Percentiles rank a stretch among this genome's conserved stretches.
Conservation (phyloP, 805 yeast species). For the Pichia phayaonensis region DNA sequence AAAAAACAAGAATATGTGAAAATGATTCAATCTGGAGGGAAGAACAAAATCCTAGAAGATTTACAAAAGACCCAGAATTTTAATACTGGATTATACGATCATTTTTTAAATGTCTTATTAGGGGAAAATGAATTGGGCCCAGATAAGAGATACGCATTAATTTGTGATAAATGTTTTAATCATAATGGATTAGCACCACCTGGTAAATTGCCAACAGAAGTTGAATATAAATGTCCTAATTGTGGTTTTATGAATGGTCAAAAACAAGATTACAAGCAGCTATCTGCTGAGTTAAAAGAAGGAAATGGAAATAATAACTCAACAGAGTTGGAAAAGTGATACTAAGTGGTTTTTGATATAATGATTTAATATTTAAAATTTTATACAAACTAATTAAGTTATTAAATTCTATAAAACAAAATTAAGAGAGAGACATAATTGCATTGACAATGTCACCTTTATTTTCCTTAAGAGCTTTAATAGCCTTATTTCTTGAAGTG, state of each 20-base stretch:
- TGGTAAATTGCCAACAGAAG: constrained; percentile 41
- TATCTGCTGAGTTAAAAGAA: neutral
- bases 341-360: neutral
- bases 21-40: constrained; percentile 25
- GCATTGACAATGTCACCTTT: constrained; percentile 94
- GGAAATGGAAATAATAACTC: neutral
- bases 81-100: constrained; percentile 22
- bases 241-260: constrained; percentile 43
- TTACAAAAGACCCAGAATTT: constrained; percentile 10
- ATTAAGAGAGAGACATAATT: constrained; percentile 62
- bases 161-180: constrained; percentile 54
- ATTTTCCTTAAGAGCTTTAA: constrained; percentile 80
- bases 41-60: constrained; percentile 11
- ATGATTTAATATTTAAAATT: neutral
- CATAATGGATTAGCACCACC: constrained; percentile 85
- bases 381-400: constrained; percentile 9
- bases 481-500: constrained; percentile 84
- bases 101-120: constrained; percentile 34
- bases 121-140: constrained; percentile 63
- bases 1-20: constrained; percentile 34
- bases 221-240: constrained; percentile 55
- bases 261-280: neutral
- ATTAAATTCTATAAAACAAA: neutral
- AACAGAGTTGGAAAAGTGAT: neutral
- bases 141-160: constrained; percentile 59